A percentile compares a stretch with the other conserved stretches of the same genome.
phyloP scores from a whole-genome alignment of 495 filamentous ascomycete genomes.

The Xylona heveae region DNA sequence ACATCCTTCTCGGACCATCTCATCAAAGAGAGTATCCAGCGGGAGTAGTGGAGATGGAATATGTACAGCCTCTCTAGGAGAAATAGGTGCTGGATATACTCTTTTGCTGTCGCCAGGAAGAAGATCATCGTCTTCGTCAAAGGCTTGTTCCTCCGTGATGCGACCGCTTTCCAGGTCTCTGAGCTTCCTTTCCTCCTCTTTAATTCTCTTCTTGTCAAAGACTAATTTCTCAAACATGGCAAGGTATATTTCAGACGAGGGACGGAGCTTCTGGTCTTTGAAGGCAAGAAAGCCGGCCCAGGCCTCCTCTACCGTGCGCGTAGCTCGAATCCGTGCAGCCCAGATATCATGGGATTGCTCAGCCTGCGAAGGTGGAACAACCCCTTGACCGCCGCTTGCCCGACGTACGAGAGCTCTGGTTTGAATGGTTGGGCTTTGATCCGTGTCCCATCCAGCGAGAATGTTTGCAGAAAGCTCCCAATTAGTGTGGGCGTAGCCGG shows the following conservation, averaged over 20 bases:
- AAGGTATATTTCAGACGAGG: slow-evolving; percentile 22
- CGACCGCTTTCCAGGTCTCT: slow-evolving; percentile 3
- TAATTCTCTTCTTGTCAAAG: slow-evolving; percentile 17
- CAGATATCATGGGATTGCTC: slow-evolving; percentile 18
- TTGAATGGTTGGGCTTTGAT: slow-evolving; percentile 48
- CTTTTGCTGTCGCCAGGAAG: slow-evolving; percentile 38
- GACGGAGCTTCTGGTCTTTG: slow-evolving; percentile 12
- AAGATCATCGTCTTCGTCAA: slow-evolving; percentile 7
- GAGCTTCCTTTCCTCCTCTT: not conserved
- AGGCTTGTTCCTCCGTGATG: slow-evolving; percentile 11
- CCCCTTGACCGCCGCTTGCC: not conserved
- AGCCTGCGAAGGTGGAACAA: slow-evolving; percentile 5
- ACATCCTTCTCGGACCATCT: slow-evolving; percentile 29
- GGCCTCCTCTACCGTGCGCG: slow-evolving; percentile 46
- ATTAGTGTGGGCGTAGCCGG: slow-evolving; percentile 29
- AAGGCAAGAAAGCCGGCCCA: slow-evolving; percentile 47
- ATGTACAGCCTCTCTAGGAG: slow-evolving; percentile 35
- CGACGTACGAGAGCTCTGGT: slow-evolving; percentile 22
- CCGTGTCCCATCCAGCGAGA: slow-evolving; percentile 45
- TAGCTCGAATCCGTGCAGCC: slow-evolving; percentile 40
- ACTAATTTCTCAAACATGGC: slow-evolving; percentile 42
- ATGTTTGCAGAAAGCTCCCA: slow-evolving; percentile 38
- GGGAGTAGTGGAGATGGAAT: slow-evolving; percentile 31
- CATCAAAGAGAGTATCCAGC: slow-evolving; percentile 26
- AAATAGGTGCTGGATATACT: slow-evolving; percentile 29